A percentile compares a stretch with the other conserved stretches of the same genome.
Conservation (phyloP, 2,329 filamentous ascomycete species). For the Claviceps sp. region DNA sequence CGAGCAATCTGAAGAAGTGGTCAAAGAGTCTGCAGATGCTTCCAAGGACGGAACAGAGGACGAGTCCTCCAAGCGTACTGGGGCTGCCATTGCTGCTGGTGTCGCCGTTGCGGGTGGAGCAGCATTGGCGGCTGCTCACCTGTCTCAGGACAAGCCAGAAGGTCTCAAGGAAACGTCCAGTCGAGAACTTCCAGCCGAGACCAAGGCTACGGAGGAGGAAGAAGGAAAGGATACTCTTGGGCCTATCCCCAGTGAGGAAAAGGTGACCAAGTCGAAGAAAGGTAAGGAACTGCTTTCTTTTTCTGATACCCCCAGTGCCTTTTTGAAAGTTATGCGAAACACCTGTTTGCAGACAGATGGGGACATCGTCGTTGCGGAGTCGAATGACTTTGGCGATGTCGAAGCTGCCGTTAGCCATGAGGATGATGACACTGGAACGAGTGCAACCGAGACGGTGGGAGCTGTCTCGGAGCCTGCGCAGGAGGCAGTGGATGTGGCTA, state of each 20-base stretch:
- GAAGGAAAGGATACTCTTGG: constrained; percentile 27
- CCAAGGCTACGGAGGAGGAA: constrained; percentile 15
- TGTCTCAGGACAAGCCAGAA: background rate
- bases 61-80: background rate
- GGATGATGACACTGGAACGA: background rate
- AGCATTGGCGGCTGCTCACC: constrained; percentile 2
- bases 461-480: background rate
- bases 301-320: constrained; percentile 25
- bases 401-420: background rate
- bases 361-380: constrained; percentile 5
- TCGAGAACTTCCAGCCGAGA: constrained; percentile 9
- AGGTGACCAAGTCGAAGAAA: constrained; percentile 22
- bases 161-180: background rate
- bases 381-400: background rate
- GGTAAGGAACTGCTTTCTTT: constrained; percentile 28
- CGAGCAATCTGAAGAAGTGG: background rate
- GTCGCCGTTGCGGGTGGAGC: constrained; percentile 2
- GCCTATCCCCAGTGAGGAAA: constrained; percentile 24
- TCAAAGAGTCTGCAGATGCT: background rate
- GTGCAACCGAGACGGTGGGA: background rate
- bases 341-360: constrained; percentile 14
- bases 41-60: background rate
- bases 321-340: constrained; percentile 18
- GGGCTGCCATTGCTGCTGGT: background rate
- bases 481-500: background rate